Base-by-base conservation (phyloP, 306 rosid genomes). In the Rosa lucieae region DNA sequence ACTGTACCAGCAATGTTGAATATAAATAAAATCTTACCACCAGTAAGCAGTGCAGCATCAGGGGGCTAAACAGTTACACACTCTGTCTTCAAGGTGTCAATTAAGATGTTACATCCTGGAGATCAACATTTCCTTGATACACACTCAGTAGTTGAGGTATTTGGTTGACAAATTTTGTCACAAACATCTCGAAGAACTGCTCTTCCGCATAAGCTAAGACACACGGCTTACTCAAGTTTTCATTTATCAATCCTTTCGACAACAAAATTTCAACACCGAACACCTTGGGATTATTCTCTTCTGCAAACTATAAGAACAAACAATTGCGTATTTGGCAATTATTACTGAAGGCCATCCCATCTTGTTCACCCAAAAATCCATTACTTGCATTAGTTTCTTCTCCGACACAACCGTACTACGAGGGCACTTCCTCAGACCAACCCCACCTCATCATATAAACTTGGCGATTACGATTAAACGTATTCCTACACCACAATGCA, bases 371-470 rank as follows among this genome's bases (percentile, higher is more conserved):
- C 85, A 85, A 39, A 85, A 79, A 44, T 48, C 62, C 91, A 87
- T 86, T 10, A 79, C 48, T 26, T 49, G 58, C 66, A 55, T 10
- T 15, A 89, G 80, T 76, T 89, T 88, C 15, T 80, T 76, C 40
- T 48, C 66, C 1, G 87, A 86, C 3, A 18, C 5, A n/a, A 39
- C 3, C 85, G 86, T 78, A 75, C 82, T 81, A 3, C 40, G 5
- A 0, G 93, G 93, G 1, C 32, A 26, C 83, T 5, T 83, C 59
- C 17, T 89, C 83, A 5, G 86, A 67, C 84, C 82, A 91, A 18
- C 93, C 96, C 91, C 90, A 91, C 37, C 44, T 89, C 81, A 20
- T 20, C 61, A 68, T 84, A 56, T 6, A 91, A 37, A 44, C 49
- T 10, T 66, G 66, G 20, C 85, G 71, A 74, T 80, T 89, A 3